These are phyloP conservation scores for Canariomyces notabilis DNA, from an alignment of 2,329 filamentous ascomycete species.

Conservation along the genomic window DNA sequence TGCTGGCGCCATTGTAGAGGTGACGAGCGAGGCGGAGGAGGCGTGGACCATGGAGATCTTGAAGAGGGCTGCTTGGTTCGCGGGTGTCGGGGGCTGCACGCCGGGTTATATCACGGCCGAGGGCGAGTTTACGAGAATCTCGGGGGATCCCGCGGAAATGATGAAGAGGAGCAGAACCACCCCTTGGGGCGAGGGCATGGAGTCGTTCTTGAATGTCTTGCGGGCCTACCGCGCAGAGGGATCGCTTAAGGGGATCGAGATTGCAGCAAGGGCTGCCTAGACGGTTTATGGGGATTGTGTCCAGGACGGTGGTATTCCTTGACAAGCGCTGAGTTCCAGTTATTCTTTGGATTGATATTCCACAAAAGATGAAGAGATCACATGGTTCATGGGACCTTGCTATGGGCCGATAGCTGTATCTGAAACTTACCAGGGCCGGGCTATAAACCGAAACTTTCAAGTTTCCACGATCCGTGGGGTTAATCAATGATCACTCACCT, in stretches of 20 bases:
- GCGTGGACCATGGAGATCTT: conserved; percentile 41
- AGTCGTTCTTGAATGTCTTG: conserved; percentile 25
- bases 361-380: too few species aligned
- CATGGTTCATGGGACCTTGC: too few species aligned
- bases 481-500: too few species aligned
- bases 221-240: conserved; percentile 18
- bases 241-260: conserved; percentile 13
- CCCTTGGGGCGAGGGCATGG: conserved; percentile 28
- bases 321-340: too few species aligned
- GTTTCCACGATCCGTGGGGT: too few species aligned
- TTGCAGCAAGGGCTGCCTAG: background rate
- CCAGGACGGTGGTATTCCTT: too few species aligned
- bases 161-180: conserved; percentile 28
- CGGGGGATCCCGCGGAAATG: conserved; percentile 26
- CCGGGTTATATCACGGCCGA: conserved; percentile 50
- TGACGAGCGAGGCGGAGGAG: conserved; percentile 41
- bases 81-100: conserved; percentile 44
- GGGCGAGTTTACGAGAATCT: conserved; percentile 27
- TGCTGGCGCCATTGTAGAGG: conserved; percentile 36
- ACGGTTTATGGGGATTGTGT: background rate
- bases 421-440: too few species aligned
- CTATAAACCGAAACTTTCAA: too few species aligned
- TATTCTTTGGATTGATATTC: too few species aligned
- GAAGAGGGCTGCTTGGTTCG: conserved; percentile 36
- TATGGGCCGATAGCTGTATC: too few species aligned